Conservation (phyloP, 345 rosid species). For the Pugionium cornutum region DNA sequence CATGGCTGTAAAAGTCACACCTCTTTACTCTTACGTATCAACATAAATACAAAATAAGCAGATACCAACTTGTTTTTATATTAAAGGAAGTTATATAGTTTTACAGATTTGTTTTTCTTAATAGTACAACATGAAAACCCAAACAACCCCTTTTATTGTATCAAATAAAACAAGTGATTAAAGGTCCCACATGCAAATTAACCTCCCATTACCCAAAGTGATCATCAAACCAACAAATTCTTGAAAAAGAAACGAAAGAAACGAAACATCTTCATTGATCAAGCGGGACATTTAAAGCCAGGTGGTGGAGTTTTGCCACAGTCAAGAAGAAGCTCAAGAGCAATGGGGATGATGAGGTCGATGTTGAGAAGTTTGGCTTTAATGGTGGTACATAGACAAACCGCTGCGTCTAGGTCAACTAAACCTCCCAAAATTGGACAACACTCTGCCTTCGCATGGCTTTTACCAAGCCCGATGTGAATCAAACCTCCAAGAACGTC, state of each 20-base stretch:
- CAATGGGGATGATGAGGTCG: slow-evolving; percentile 65
- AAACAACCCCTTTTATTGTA: slow-evolving; percentile 33
- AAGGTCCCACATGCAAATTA: slow-evolving; percentile 21
- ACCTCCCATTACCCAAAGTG: slow-evolving; percentile 12
- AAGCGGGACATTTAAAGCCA: slow-evolving; percentile 63
- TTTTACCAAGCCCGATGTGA: slow-evolving; percentile 68
- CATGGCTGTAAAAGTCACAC: slow-evolving; percentile 10
- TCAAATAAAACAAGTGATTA: slow-evolving; percentile 16
- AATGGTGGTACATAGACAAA: slow-evolving; percentile 88
- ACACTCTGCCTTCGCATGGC: slow-evolving; percentile 65
- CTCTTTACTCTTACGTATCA: slow-evolving; percentile 15
- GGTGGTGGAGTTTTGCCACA: slow-evolving; percentile 85
- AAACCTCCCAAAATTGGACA: slow-evolving; percentile 82
- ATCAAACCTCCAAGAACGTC: slow-evolving; percentile 81
- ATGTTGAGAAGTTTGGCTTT: slow-evolving; percentile 75
- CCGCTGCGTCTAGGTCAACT: slow-evolving; percentile 75
- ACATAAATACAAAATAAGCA: background rate
- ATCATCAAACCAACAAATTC: slow-evolving; percentile 14
- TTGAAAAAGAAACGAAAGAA: slow-evolving; percentile 20
- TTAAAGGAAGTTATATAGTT: slow-evolving; percentile 7
- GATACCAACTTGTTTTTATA: slow-evolving; percentile 23
- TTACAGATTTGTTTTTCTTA: slow-evolving; percentile 8
- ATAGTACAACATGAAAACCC: slow-evolving; percentile 22
- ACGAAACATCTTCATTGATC: slow-evolving; percentile 12
- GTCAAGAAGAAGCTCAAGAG: slow-evolving; percentile 75